Evolutionary conservation across 768 basidiomycete species (phyloP).

Genomic region (Hortiboletus campestris): DNA sequence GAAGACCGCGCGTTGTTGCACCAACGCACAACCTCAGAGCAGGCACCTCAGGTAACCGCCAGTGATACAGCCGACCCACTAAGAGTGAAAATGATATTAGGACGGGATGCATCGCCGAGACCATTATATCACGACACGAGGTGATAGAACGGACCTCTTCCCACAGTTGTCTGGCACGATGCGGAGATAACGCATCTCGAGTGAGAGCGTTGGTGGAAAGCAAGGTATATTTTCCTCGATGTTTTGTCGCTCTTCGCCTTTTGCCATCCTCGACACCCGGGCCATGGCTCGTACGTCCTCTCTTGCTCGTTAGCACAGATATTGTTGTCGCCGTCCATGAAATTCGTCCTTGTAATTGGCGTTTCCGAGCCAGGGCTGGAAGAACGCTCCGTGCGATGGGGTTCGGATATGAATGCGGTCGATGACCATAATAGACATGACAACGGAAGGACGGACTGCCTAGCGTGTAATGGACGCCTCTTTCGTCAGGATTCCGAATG

Average conservation of each 20-base stretch:
- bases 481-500: background rate
- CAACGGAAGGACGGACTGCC: background rate
- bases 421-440: background rate
- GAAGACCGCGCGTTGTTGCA: background rate
- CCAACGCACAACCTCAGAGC: background rate
- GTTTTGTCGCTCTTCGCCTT: background rate
- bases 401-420: background rate
- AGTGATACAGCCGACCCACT: background rate
- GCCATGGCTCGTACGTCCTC: background rate
- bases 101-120: background rate
- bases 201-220: background rate
- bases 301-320: background rate
- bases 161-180: background rate
- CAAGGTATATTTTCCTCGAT: background rate
- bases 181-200: background rate
- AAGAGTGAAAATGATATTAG: background rate
- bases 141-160: constrained; percentile 8
- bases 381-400: background rate
- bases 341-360: background rate
- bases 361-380: background rate
- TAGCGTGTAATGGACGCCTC: background rate
- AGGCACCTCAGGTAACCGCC: background rate
- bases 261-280: background rate
- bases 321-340: background rate
- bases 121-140: background rate